phyloP scores from a whole-genome alignment of 2,329 filamentous ascomycete genomes.

The Teratosphaeria epicoccoides region DNA sequence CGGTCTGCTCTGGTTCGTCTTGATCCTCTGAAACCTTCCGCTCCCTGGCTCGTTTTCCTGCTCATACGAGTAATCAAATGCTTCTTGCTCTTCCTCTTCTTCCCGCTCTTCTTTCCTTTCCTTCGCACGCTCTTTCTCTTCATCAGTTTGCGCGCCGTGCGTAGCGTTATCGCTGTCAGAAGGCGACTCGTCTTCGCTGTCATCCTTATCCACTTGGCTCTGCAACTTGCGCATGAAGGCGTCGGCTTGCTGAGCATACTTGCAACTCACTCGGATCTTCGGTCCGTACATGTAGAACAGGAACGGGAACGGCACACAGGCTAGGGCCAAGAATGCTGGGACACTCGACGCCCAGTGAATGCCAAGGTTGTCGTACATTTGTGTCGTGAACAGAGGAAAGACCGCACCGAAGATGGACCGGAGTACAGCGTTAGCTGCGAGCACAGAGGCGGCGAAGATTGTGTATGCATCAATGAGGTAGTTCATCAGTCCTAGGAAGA shows the following conservation, averaged over 20 bases:
- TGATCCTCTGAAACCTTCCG: slow-evolving; percentile 10
- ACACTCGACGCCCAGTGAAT: slow-evolving; percentile 67
- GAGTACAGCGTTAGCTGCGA: slow-evolving; percentile 70
- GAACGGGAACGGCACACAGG: slow-evolving; percentile 64
- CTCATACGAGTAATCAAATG: slow-evolving; percentile 19
- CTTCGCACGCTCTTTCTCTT: neutral
- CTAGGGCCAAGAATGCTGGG: slow-evolving; percentile 62
- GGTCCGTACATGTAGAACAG: slow-evolving; percentile 65
- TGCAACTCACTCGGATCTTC: slow-evolving; percentile 54
- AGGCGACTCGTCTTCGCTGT: neutral
- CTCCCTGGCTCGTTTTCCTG: slow-evolving; percentile 8
- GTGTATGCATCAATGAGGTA: slow-evolving; percentile 61
- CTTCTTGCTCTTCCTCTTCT: slow-evolving; percentile 25
- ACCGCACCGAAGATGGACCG: slow-evolving; percentile 66
- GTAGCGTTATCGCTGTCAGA: neutral
- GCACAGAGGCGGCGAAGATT: slow-evolving; percentile 64
- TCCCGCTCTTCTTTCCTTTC: slow-evolving; percentile 8
- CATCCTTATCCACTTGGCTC: slow-evolving; percentile 8
- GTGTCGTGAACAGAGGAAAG: slow-evolving; percentile 62
- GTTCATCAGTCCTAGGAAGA: slow-evolving; percentile 56
- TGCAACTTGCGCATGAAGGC: slow-evolving; percentile 44
- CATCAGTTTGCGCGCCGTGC: neutral
- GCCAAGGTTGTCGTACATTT: slow-evolving; percentile 47
- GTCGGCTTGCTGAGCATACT: slow-evolving; percentile 58
- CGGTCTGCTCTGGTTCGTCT: slow-evolving; percentile 11